Conservation (phyloP, 164 flowering plant genomes). For the Houttuynia cordata region DNA sequence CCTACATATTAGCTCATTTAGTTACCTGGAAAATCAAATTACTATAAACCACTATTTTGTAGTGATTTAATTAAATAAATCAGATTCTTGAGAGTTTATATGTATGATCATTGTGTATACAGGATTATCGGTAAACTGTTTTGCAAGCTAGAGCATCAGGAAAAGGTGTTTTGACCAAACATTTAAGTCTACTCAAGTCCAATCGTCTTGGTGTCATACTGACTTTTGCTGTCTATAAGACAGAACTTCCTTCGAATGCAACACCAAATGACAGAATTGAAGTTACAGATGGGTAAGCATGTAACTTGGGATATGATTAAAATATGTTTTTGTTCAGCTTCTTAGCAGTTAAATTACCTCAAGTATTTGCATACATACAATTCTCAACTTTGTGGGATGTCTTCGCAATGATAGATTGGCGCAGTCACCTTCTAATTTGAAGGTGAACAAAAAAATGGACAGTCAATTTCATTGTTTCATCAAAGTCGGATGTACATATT, state of each 20-base stretch:
- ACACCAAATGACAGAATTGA: slow-evolving; percentile 66
- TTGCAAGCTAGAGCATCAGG: slow-evolving; percentile 84
- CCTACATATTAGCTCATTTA: not conserved
- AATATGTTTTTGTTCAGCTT: too few species aligned
- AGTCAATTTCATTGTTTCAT: too few species aligned
- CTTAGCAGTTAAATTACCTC: too few species aligned
- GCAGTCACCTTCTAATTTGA: too few species aligned
- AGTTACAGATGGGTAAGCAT: slow-evolving; percentile 68
- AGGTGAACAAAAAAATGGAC: too few species aligned
- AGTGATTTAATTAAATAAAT: too few species aligned
- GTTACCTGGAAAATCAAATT: too few species aligned
- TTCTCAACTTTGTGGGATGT: too few species aligned
- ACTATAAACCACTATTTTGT: not conserved
- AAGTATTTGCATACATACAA: too few species aligned
- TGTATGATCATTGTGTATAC: slow-evolving; percentile 4
- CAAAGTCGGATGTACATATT: too few species aligned
- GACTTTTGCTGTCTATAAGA: slow-evolving; percentile 85
- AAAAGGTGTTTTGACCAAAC: slow-evolving; percentile 89
- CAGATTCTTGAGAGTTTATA: not conserved
- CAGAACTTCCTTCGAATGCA: slow-evolving; percentile 65
- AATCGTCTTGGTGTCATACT: slow-evolving; percentile 82
- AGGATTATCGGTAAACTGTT: slow-evolving; percentile 93
- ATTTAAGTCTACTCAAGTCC: slow-evolving; percentile 69
- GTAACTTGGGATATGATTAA: too few species aligned
- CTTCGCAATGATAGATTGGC: too few species aligned